Percentiles rank a stretch among this genome's conserved stretches.
Evolutionary conservation across 495 filamentous ascomycete genomes (phyloP).

Genomic region (Xylaria intraflava): DNA sequence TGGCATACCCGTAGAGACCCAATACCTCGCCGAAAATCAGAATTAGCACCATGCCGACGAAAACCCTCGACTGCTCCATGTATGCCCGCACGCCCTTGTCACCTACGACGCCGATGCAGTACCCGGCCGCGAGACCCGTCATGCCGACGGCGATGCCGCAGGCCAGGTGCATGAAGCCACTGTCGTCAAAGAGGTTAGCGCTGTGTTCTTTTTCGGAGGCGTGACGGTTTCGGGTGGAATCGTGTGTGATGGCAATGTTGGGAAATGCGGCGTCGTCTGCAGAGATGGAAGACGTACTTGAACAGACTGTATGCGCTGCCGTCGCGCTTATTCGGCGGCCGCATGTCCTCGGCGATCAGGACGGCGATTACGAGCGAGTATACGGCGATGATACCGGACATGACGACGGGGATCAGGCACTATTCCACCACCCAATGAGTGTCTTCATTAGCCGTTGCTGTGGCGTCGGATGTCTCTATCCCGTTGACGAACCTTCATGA

Average conservation of each 20-base stretch:
- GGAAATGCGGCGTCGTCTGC: constrained; percentile 12
- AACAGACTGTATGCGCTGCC: constrained; percentile 65
- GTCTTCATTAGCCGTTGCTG: constrained; percentile 3
- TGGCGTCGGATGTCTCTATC: not conserved
- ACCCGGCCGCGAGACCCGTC: constrained; percentile 90
- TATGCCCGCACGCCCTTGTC: constrained; percentile 90
- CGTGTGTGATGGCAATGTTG: not conserved
- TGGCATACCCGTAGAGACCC: constrained; percentile 85
- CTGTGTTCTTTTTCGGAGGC: not conserved
- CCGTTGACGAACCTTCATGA: constrained; percentile 76
- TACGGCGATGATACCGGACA: constrained; percentile 99
- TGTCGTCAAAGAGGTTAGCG: constrained; percentile 27
- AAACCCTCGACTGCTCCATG: constrained; percentile 91
- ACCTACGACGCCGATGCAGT: constrained; percentile 92
- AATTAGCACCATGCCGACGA: constrained; percentile 97
- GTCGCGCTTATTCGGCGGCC: constrained; percentile 48
- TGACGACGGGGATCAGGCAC: constrained; percentile 94
- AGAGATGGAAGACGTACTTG: constrained; percentile 48
- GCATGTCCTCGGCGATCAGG: constrained; percentile 80
- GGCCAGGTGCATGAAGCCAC: constrained; percentile 87
- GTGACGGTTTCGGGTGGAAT: not conserved
- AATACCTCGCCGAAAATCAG: constrained; percentile 98
- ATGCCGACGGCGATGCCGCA: constrained; percentile 89
- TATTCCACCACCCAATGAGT: constrained; percentile 28
- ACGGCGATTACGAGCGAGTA: constrained; percentile 96